phyloP scores from a whole-genome alignment of 345 rosid genomes.

The Eucalyptus regnans region DNA sequence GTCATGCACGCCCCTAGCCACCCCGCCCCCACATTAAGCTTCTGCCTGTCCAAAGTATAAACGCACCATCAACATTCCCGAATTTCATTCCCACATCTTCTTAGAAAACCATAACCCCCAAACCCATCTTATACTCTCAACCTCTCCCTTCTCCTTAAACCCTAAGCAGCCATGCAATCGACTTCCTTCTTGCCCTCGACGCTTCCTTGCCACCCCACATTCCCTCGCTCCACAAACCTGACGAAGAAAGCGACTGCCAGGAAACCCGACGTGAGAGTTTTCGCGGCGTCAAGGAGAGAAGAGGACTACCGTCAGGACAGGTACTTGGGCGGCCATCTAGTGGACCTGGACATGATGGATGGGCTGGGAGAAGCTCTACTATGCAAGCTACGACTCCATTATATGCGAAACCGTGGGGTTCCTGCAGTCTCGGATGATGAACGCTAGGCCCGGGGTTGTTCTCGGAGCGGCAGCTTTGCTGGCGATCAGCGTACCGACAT shows the following conservation, averaged over 20 bases:
- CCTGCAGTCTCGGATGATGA: slow-evolving; percentile 28
- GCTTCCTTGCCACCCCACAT: neutral
- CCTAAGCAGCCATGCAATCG: neutral
- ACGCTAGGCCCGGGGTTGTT: slow-evolving; percentile 29
- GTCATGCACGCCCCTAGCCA: too few species aligned
- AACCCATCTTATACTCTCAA: neutral
- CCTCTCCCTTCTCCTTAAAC: neutral
- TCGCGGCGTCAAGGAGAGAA: neutral
- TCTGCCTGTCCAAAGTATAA: neutral
- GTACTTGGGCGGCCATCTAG: neutral
- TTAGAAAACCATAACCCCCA: neutral
- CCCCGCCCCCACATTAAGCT: neutral
- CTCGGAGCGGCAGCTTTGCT: slow-evolving; percentile 9
- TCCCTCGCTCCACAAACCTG: neutral
- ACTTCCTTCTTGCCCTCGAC: neutral
- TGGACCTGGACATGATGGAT: slow-evolving; percentile 31
- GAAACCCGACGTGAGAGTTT: neutral
- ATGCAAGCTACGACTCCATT: slow-evolving; percentile 3
- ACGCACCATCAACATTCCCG: neutral
- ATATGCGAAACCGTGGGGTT: slow-evolving; percentile 16
- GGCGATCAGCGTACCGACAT: neutral
- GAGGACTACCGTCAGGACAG: neutral
- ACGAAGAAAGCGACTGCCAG: neutral
- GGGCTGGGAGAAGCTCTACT: slow-evolving; percentile 39
- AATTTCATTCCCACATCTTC: neutral